phyloP scores from a whole-genome alignment of 306 rosid genomes.

The Rubus parviflorus region DNA sequence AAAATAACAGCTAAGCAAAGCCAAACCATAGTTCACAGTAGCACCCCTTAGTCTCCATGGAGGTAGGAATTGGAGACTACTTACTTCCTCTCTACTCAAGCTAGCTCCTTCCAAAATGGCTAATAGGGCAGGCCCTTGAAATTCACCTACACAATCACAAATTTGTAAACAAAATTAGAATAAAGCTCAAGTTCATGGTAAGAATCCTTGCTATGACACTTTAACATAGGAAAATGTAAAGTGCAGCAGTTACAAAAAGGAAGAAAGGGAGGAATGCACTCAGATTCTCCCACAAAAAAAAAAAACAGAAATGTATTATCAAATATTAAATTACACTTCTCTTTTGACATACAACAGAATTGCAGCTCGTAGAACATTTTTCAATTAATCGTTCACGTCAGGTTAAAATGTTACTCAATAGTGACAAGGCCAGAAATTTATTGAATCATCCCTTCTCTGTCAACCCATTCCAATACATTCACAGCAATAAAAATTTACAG shows the following conservation, averaged over 20 bases:
- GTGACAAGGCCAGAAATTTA: background rate
- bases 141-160: slow-evolving; percentile 65
- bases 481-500: background rate
- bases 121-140: slow-evolving; percentile 94
- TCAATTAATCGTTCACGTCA: background rate
- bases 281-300: background rate
- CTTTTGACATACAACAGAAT: too few relatives aligned
- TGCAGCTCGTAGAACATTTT: background rate
- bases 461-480: slow-evolving; percentile 10
- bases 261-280: too few relatives aligned
- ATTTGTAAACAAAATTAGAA: slow-evolving; percentile 21
- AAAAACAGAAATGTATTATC: background rate
- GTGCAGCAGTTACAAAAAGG: background rate
- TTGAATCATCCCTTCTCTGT: background rate
- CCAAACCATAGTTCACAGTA: slow-evolving; percentile 87
- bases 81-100: slow-evolving; percentile 89
- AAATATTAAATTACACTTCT: background rate
- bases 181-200: slow-evolving; percentile 2
- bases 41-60: slow-evolving; percentile 90
- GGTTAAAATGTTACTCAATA: background rate
- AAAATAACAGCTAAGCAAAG: slow-evolving; percentile 78
- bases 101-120: slow-evolving; percentile 81
- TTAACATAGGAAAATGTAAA: background rate
- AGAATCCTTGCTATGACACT: background rate
- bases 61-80: slow-evolving; percentile 88